phyloP scores from a whole-genome alignment of 257 asterid genomes.

The Thymus mandschuricus region DNA sequence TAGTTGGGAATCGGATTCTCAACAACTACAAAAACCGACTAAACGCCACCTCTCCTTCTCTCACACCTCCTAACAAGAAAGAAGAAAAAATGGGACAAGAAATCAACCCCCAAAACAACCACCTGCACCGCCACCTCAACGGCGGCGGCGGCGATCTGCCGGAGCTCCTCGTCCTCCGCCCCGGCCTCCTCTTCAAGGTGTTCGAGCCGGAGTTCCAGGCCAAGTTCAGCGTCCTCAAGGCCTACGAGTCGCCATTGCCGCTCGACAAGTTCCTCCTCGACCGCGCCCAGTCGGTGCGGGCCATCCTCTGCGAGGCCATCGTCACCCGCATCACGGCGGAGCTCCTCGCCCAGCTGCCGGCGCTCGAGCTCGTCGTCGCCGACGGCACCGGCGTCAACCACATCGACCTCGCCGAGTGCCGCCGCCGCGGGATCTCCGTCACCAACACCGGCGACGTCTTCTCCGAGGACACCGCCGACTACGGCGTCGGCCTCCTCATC shows the following conservation, averaged over 20 bases:
- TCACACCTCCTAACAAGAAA: too few relatives aligned
- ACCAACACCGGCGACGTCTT: slow-evolving; percentile 32
- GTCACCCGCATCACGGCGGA: slow-evolving; percentile 22
- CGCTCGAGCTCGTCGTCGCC: slow-evolving; percentile 17
- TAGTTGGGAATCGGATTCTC: slow-evolving; percentile 10
- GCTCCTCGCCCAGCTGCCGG: slow-evolving; percentile 21
- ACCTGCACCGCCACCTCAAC: slow-evolving; percentile 17
- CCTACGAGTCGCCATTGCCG: slow-evolving; percentile 1
- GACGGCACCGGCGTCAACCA: slow-evolving; percentile 28
- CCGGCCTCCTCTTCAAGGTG: slow-evolving; percentile 22
- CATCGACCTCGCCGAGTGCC: slow-evolving; percentile 18
- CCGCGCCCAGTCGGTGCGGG: slow-evolving; percentile 16
- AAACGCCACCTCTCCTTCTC: too few relatives aligned
- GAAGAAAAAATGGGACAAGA: slow-evolving; percentile 15
- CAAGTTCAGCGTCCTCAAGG: slow-evolving; percentile 18
- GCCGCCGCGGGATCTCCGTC: slow-evolving; percentile 17
- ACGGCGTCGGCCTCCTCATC: slow-evolving; percentile 29
- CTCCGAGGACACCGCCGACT: slow-evolving; percentile 28
- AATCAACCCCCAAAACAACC: slow-evolving; percentile 22
- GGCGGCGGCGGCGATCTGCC: slow-evolving; percentile 11
- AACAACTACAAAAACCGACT: slow-evolving; percentile 16
- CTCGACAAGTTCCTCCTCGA: background rate
- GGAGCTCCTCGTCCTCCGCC: slow-evolving; percentile 27
- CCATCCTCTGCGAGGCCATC: slow-evolving; percentile 26
- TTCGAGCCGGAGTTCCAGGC: slow-evolving; percentile 18